These are phyloP conservation scores for Taphrina pruni DNA, from an alignment of 1,139 yeast species.

Conservation along the genomic window DNA sequence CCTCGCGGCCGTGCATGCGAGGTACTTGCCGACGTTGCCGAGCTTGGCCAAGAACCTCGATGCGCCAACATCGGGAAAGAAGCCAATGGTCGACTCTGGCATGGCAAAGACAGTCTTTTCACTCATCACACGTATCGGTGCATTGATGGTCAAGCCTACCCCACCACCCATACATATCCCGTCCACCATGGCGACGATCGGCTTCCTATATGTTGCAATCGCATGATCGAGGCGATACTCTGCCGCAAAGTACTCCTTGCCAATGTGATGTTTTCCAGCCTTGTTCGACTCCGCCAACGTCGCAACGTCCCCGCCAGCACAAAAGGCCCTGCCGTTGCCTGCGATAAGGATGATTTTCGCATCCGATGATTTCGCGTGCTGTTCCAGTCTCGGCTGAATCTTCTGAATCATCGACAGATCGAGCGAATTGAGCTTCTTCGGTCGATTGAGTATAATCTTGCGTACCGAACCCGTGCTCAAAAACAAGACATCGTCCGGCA, in stretches of 20 bases:
- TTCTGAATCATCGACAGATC: conserved; percentile 76
- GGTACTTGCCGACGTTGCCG: conserved; percentile 80
- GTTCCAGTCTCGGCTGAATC: conserved; percentile 68
- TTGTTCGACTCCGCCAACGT: conserved; percentile 50
- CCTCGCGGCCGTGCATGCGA: conserved; percentile 84
- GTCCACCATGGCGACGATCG: conserved; percentile 80
- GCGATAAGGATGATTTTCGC: conserved; percentile 31
- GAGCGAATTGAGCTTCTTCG: conserved; percentile 82
- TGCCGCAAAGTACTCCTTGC: conserved; percentile 62
- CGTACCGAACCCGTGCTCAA: conserved; percentile 70
- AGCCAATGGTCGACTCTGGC: conserved; percentile 98
- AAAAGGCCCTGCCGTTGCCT: conserved; percentile 51
- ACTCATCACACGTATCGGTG: conserved; percentile 92
- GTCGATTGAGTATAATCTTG: conserved; percentile 76
- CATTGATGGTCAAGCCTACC: conserved; percentile 87
- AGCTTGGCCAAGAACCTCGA: conserved; percentile 84
- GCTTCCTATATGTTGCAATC: conserved; percentile 81
- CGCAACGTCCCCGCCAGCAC: conserved; percentile 53
- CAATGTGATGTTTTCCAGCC: conserved; percentile 56
- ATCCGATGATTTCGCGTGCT: conserved; percentile 9
- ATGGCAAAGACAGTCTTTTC: conserved; percentile 90
- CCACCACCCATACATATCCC: conserved; percentile 99
- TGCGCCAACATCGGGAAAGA: conserved; percentile 95
- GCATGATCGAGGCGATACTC: conserved; percentile 85
- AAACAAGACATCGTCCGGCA: conserved; percentile 60